These are phyloP conservation scores for Apiotrichum veenhuisii DNA, from an alignment of 1,284 basidiomycete species.

Conservation along the genomic window DNA sequence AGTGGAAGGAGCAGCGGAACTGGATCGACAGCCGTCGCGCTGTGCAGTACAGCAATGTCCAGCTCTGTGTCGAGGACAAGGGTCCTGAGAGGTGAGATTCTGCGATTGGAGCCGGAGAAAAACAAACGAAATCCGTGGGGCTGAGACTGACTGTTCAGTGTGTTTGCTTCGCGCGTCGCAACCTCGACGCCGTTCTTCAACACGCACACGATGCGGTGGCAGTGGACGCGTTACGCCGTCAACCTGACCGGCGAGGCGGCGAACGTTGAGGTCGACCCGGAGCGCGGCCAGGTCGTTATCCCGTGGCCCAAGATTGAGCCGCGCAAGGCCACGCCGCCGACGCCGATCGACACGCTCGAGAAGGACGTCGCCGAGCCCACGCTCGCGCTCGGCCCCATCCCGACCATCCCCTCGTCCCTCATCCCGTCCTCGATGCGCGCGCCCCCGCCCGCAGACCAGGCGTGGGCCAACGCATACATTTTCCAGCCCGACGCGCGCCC, in stretches of 20 bases:
- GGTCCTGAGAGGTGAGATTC: neutral
- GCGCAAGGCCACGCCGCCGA: conserved; percentile 2
- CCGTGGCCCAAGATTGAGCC: conserved; percentile 27
- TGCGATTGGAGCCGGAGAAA: no score
- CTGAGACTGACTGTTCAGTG: conserved; percentile 14
- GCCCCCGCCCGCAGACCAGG: conserved; percentile 21
- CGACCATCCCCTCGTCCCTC: conserved; percentile 7
- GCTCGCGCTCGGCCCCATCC: conserved; percentile 12
- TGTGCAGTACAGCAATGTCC: conserved; percentile 47
- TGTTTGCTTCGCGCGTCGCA: conserved; percentile 40
- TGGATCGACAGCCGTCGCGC: conserved; percentile 29
- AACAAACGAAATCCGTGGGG: no score
- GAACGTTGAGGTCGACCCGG: conserved; percentile 9
- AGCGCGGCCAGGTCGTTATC: conserved; percentile 26
- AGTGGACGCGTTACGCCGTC: conserved; percentile 38
- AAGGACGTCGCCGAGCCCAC: conserved; percentile 8
- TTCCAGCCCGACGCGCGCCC: conserved; percentile 12
- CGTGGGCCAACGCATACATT: conserved; percentile 28
- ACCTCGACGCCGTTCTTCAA: conserved; percentile 33
- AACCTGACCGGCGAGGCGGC: conserved; percentile 23
- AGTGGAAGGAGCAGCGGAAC: conserved; percentile 31
- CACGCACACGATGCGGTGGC: conserved; percentile 19
- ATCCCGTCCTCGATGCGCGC: conserved; percentile 26
- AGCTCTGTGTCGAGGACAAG: conserved; percentile 40
- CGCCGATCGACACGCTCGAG: conserved; percentile 23